phyloP scores from a whole-genome alignment of 495 filamentous ascomycete genomes.

The Podospora fimiseda region DNA sequence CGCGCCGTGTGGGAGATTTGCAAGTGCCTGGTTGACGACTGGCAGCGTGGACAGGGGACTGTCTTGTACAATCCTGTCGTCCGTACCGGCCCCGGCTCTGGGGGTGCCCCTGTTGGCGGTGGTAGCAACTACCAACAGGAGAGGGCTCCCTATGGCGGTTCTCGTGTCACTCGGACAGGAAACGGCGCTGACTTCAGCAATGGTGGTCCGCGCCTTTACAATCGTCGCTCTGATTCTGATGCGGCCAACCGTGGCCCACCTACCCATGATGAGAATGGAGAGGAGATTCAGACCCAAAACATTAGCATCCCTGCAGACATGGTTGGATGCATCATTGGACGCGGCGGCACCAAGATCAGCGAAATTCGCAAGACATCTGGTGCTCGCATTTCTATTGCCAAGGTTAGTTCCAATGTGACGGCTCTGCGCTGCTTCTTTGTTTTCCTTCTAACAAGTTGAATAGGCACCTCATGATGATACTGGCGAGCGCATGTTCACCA shows the following conservation, averaged over 20 bases:
- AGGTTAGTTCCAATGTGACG: conserved; percentile 51
- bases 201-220: conserved; percentile 53
- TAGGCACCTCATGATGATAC: conserved; percentile 89
- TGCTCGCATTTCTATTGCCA: conserved; percentile 95
- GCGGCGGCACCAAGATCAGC: conserved; percentile 89
- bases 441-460: conserved; percentile 1
- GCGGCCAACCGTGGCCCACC: conserved; percentile 64
- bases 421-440: neutral
- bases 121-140: conserved; percentile 26
- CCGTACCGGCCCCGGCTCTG: conserved; percentile 58
- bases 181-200: conserved; percentile 98
- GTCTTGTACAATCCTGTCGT: conserved; percentile 95
- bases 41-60: conserved; percentile 92
- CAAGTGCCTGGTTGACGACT: conserved; percentile 96
- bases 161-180: conserved; percentile 86
- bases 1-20: conserved; percentile 97
- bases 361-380: conserved; percentile 96
- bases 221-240: conserved; percentile 78
- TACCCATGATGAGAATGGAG: conserved; percentile 87
- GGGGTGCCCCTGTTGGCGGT: conserved; percentile 38
- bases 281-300: conserved; percentile 97
- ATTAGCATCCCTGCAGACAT: conserved; percentile 99
- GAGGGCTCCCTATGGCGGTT: conserved; percentile 49
- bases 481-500: conserved; percentile 98
- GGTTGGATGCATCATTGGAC: conserved; percentile 98